Evolutionary conservation across 1,284 basidiomycete genomes (phyloP), one percentile per base, ranked within the genome.

Genomic region (Apiotrichum montevideense): DNA sequence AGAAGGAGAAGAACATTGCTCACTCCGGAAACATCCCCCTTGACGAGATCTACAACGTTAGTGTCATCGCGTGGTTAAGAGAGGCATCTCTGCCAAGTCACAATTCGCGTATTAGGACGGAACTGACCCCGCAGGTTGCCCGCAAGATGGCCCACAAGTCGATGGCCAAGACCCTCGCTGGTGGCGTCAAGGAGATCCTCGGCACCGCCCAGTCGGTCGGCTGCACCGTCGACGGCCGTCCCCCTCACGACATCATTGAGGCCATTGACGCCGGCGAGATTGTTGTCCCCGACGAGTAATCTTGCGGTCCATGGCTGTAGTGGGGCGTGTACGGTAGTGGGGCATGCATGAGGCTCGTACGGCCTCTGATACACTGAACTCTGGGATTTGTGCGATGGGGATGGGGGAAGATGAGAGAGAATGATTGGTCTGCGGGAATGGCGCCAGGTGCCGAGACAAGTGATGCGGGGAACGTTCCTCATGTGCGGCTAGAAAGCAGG

Each of bases 1-100:
- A 99, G 82, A 99, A 99, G 86, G 93, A 98, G 85, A 99, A 99
- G 85, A 98, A 98, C 85, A 95, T 98, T 81, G 94, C 93, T 79
- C 96, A 99, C 85, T 80, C 81, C 62, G 96, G 96, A 64, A 98
- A 98, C 83, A 84, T 99, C 68, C 77, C 93, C 58, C 83, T 98
- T 59, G 95, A 98, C 76, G 90, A 96, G 80, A 92, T 98, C 74
- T 81, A 93, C 75, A 88, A 95, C 92, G 71, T 77, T 63, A 67
- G 75, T 71, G 8, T 15, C 29, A 21, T 21, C 13, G n/a, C 2
- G 4, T 21, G 21, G 21, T 21, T 21, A 21, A 21, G 21, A 21
- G 21, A 21, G 21, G 21, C 21, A 21, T 21, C 21, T 21, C 21
- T 21, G 21, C 21, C 21, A 21, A 21, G 21, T 21, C 10, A 37